phyloP scores from a whole-genome alignment of 2,329 filamentous ascomycete genomes.

The Exophiala xenobiotica region DNA sequence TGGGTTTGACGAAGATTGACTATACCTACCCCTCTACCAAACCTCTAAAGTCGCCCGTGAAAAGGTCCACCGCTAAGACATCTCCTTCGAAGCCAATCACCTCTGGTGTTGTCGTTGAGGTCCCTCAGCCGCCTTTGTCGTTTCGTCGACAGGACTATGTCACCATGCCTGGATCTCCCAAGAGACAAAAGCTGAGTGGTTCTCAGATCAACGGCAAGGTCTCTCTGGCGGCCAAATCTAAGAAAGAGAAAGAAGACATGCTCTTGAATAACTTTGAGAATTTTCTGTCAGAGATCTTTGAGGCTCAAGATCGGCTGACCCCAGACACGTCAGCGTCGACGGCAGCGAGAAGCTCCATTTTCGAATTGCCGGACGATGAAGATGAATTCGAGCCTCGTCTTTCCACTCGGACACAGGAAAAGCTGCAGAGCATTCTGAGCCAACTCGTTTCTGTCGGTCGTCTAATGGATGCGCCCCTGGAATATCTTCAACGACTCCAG shows the following conservation, averaged over 20 bases:
- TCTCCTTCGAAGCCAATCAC: slow-evolving; percentile 5
- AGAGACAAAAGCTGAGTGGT: slow-evolving; percentile 54
- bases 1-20: slow-evolving; percentile 24
- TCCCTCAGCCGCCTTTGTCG: slow-evolving; percentile 45
- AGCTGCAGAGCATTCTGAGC: slow-evolving; percentile 70
- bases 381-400: slow-evolving; percentile 66
- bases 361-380: slow-evolving; percentile 51
- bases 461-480: slow-evolving; percentile 69
- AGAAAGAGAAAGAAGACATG: slow-evolving; percentile 77
- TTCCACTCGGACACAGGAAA: slow-evolving; percentile 65
- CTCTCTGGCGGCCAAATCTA: slow-evolving; percentile 65
- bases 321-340: slow-evolving; percentile 49
- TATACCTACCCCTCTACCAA: slow-evolving; percentile 19
- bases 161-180: slow-evolving; percentile 38
- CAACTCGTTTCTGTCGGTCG: slow-evolving; percentile 69
- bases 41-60: neutral
- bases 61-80: slow-evolving; percentile 16
- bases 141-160: slow-evolving; percentile 43
- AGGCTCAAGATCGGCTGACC: slow-evolving; percentile 70
- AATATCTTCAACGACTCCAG: slow-evolving; percentile 72
- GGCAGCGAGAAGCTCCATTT: slow-evolving; percentile 54
- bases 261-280: slow-evolving; percentile 67
- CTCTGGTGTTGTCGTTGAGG: slow-evolving; percentile 44
- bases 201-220: slow-evolving; percentile 58
- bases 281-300: slow-evolving; percentile 70